A percentile compares a stretch with the other conserved stretches of the same genome.
phyloP scores from a whole-genome alignment of 345 rosid species.

The Rhodamnia argentea region DNA sequence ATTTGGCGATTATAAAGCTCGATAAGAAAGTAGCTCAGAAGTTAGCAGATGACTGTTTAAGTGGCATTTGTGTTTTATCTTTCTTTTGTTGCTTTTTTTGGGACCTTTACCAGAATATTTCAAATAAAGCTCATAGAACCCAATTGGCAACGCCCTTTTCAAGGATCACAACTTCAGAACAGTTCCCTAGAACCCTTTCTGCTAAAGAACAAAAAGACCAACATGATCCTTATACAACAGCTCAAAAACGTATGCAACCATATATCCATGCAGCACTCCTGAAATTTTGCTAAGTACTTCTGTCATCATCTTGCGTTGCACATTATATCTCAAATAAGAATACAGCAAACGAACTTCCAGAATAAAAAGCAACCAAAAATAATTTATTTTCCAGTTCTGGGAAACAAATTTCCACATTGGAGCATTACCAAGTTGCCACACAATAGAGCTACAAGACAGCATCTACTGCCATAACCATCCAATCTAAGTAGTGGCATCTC shows the following conservation, averaged over 20 bases:
- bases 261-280: background rate
- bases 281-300: background rate
- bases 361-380: background rate
- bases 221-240: background rate
- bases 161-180: background rate
- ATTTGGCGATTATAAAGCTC: background rate
- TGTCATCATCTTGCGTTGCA: background rate
- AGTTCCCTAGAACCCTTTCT: background rate
- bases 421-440: background rate
- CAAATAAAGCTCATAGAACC: background rate
- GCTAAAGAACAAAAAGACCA: background rate
- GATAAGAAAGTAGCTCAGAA: background rate
- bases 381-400: background rate
- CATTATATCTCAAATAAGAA: background rate
- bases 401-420: background rate
- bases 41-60: background rate
- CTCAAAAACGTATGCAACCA: background rate
- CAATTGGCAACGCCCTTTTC: background rate
- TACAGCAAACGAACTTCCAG: background rate
- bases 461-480: background rate
- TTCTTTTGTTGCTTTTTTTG: background rate
- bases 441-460: background rate
- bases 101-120: background rate
- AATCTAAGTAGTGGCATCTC: background rate
- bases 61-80: background rate